Conservation (phyloP, 2,329 filamentous ascomycete genomes). For the Cladophialophora immunda region DNA sequence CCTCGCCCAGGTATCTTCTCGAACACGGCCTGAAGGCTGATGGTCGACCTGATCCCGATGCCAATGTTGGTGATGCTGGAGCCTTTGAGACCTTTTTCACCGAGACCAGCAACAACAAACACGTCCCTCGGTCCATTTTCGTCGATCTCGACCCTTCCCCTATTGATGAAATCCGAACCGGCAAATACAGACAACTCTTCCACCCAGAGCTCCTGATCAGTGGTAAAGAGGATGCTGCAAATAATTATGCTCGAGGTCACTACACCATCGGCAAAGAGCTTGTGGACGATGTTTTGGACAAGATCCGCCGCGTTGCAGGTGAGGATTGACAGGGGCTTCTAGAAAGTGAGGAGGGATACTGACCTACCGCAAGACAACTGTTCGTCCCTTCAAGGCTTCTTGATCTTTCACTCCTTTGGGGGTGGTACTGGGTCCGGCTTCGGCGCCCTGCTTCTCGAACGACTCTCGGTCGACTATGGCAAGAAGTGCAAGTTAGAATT, state of each 20-base stretch:
- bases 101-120: constrained; percentile 71
- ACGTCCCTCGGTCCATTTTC: constrained; percentile 73
- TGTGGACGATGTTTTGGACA: constrained; percentile 70
- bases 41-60: constrained; percentile 65
- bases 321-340: constrained; percentile 37
- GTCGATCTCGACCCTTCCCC: constrained; percentile 72
- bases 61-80: constrained; percentile 62
- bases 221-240: constrained; percentile 74
- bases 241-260: constrained; percentile 75
- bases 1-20: constrained; percentile 64
- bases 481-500: constrained; percentile 76
- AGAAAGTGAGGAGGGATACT: constrained; percentile 15
- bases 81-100: constrained; percentile 74
- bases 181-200: constrained; percentile 69
- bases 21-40: constrained; percentile 71
- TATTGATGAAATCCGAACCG: constrained; percentile 73
- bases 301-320: constrained; percentile 71
- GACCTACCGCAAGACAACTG: constrained; percentile 64
- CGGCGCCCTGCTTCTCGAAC: constrained; percentile 70
- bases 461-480: constrained; percentile 70
- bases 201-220: constrained; percentile 72
- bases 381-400: constrained; percentile 71
- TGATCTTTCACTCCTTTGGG: constrained; percentile 74
- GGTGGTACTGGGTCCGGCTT: constrained; percentile 74
- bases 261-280: constrained; percentile 75